Evolutionary conservation across 2,329 filamentous ascomycete genomes (phyloP), one percentile per base, ranked within the genome.

Genomic region (Lasiodiplodia citricola): DNA sequence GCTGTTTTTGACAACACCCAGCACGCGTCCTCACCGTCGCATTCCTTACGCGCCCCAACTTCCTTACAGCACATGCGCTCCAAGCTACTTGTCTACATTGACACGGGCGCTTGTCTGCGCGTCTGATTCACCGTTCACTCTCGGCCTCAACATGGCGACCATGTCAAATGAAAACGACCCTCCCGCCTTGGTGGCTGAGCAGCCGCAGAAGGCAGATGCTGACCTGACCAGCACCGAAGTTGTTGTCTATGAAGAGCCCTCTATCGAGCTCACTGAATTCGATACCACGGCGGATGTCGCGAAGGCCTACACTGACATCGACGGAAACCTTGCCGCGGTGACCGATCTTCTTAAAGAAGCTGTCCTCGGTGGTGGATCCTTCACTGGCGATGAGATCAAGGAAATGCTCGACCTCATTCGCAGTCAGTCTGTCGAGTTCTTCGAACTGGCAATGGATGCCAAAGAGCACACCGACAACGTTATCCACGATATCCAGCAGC

Each of bases 351-450:
- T 65, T 28, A 10, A 55, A 16, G 47, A 54, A 25, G 14, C 47
- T 2, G 13, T 65, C 13, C n/a, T 18, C 47, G 1, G 31, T 25
- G n/a, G 2, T 3, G 6, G 14, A 4, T 1, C 14, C 5, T 25
- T 25, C 62, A 41, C 50, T 18, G 11, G 23, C 5, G 62, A 55
- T 23, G 62, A 65, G 2, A 23, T 23, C 7, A 25, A 55, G 8
- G 62, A 54, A 11, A 54, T 65, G n/a, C 14, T 65, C 11, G 31
- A 38, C n/a, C 28, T 65, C 28, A 13, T 55, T 31, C 62, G 62
- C 2, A n/a, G 21, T 13, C 50, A 65, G 13, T 31, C 41, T 14
- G 25, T 23, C 35, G 62, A 41, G 3, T 18, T 65, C 50, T 55
- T 7, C 35, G 25, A 10, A 2, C 10, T 55, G 50, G 21, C 47